Evolutionary conservation across 805 yeast species (phyloP), one percentile per base, ranked within the genome.

Genomic region (Clavispora vitiphila): DNA sequence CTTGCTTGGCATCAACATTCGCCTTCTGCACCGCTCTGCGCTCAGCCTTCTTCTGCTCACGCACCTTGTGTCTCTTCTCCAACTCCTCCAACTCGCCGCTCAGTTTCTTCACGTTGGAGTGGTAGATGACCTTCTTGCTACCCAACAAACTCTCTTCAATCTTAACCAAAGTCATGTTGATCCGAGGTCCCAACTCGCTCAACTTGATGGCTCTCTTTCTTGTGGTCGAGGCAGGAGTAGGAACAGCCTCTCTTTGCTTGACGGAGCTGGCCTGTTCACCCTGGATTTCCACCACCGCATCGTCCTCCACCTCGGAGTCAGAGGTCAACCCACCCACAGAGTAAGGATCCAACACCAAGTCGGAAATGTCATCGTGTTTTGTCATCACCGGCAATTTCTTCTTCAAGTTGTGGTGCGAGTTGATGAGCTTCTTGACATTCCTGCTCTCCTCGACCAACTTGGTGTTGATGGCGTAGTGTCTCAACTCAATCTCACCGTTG

Each of bases 261-360:
- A 42, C 40, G 15, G 42, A 41, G 15, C 53, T 44, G 9, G 39
- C 49, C 24, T 49, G 49, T 12, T 60, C 64, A 34, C 53, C 50
- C 45, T 60, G 55, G 19, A 84, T 71, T 50, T 81, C 87, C 23
- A 87, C 91, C 40, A 83, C 74, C 20, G 81, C 86, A 50, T 90
- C 96, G 46, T 90, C 96, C 56, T 93, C 98, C 34, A 89, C 80
- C 69, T 91, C 99, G 4, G 95, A 84, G 55, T 91, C 99, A 36
- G 93, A 82, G 1, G 96, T 87, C 58, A 82, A 80, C 1, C 81
- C 87, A 26, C 83, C 87, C 27, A 80, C 80, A 19, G 90, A 81
- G 57, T 86, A 86, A 2, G 89, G 89, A 58, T 89, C 96, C 41
- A 88, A 70, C 40, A 91, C 72, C 49, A 85, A 76, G 53, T 91